Evolutionary conservation across 129 eudicot species (phyloP).

Genomic region (Chrysanthemum lavandulifolium): DNA sequence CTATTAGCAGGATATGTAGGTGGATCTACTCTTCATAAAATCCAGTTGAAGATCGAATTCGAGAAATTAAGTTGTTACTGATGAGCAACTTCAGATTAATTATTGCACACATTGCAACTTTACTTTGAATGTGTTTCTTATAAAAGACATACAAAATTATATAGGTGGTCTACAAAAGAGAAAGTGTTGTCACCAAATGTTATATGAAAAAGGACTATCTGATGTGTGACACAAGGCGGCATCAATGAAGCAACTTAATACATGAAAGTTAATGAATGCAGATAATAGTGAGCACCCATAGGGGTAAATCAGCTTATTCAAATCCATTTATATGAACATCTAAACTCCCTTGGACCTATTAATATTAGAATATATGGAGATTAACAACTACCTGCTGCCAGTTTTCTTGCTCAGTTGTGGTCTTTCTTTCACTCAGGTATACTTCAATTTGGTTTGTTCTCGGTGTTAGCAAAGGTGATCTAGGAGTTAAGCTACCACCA

Average conservation of each 20-base stretch:
- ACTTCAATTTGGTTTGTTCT: slow-evolving; percentile 72
- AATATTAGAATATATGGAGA: background rate
- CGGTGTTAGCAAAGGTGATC: slow-evolving; percentile 87
- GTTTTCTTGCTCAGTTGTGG: slow-evolving; percentile 74
- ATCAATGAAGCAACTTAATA: background rate
- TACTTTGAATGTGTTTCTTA: no score
- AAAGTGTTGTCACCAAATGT: no score
- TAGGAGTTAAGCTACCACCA: slow-evolving; percentile 77
- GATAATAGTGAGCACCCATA: background rate
- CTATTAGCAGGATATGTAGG: no score
- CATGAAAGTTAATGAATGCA: background rate
- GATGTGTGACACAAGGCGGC: background rate
- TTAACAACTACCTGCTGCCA: slow-evolving; percentile 57
- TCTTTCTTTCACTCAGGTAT: slow-evolving; percentile 57
- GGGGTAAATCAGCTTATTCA: background rate
- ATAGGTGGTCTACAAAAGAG: no score
- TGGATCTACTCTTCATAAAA: no score
- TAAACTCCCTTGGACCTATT: background rate
- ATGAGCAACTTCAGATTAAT: no score
- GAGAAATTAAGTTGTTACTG: no score
- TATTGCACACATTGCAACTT: no score
- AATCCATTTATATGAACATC: background rate
- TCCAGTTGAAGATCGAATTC: no score
- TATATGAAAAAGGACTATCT: no score
- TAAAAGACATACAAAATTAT: no score